Evolutionary conservation across 176 grass and related monocot species (phyloP).

Genomic region (Avena atlantica): DNA sequence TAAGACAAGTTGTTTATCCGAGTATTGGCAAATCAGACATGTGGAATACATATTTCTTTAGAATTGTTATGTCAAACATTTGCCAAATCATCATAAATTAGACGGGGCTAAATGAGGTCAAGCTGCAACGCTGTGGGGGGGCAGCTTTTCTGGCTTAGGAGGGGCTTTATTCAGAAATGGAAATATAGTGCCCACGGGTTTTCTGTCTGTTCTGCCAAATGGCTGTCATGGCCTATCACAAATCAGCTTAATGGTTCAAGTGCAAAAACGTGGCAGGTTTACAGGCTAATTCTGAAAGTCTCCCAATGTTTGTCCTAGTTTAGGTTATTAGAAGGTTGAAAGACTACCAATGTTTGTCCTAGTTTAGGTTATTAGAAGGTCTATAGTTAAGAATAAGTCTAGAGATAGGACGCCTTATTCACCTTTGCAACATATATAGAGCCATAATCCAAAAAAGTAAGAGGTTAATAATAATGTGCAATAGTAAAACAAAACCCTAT

Average conservation of each 20-base stretch:
- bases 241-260: neutral
- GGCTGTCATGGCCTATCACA: neutral
- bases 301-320: neutral
- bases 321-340: conserved; percentile 3
- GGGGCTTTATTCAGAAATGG: neutral
- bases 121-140: neutral
- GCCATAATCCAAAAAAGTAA: neutral
- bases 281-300: neutral
- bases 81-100: neutral
- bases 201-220: neutral
- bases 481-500: neutral
- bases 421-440: neutral
- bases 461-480: neutral
- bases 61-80: neutral
- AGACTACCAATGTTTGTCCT: no score
- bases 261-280: neutral
- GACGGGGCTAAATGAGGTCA: neutral
- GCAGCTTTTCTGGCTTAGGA: neutral
- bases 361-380: no score
- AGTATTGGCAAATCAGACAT: neutral
- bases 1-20: neutral
- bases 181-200: neutral
- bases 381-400: neutral
- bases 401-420: neutral
- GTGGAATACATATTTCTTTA: neutral